Evolutionary conservation across 2,329 filamentous ascomycete genomes (phyloP).

Genomic region (Aureobasidium pullulans): DNA sequence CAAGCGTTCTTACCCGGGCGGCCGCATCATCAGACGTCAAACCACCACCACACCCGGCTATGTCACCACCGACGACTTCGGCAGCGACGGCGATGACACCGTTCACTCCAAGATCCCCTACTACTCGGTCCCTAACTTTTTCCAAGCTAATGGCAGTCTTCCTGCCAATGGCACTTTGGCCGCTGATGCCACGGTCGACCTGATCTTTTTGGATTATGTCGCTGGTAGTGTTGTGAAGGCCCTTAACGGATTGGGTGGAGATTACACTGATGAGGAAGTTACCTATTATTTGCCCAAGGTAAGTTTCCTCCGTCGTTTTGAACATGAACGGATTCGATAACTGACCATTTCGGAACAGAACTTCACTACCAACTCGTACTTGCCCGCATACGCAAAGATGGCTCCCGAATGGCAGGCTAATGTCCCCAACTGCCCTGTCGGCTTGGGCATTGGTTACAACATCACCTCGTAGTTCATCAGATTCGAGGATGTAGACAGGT

Average conservation of each 20-base stretch:
- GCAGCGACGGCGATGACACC: constrained; percentile 50
- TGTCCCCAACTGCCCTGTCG: constrained; percentile 34
- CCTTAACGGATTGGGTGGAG: constrained; percentile 29
- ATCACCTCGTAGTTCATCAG: neutral
- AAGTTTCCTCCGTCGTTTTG: neutral
- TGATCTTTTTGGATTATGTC: constrained; percentile 49
- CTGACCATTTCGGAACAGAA: constrained; percentile 10
- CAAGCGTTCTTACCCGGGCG: constrained; percentile 27
- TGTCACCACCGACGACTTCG: constrained; percentile 51
- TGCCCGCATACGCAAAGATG: constrained; percentile 34
- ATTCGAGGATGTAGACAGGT: neutral
- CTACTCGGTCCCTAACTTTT: constrained; percentile 44
- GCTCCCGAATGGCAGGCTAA: constrained; percentile 31
- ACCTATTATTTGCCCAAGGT: constrained; percentile 30
- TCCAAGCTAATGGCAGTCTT: constrained; percentile 45
- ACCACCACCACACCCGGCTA: constrained; percentile 42
- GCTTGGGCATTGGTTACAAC: constrained; percentile 19
- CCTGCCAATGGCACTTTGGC: constrained; percentile 36
- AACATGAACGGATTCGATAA: neutral
- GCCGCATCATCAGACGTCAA: constrained; percentile 44
- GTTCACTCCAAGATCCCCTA: constrained; percentile 41
- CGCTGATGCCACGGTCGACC: constrained; percentile 41
- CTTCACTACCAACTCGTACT: constrained; percentile 37
- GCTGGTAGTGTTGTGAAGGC: constrained; percentile 30
- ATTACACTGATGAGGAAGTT: constrained; percentile 26